These are phyloP conservation scores for Penicillium sclerotiorum DNA, from an alignment of 2,329 filamentous ascomycete species.

Conservation along the genomic window DNA sequence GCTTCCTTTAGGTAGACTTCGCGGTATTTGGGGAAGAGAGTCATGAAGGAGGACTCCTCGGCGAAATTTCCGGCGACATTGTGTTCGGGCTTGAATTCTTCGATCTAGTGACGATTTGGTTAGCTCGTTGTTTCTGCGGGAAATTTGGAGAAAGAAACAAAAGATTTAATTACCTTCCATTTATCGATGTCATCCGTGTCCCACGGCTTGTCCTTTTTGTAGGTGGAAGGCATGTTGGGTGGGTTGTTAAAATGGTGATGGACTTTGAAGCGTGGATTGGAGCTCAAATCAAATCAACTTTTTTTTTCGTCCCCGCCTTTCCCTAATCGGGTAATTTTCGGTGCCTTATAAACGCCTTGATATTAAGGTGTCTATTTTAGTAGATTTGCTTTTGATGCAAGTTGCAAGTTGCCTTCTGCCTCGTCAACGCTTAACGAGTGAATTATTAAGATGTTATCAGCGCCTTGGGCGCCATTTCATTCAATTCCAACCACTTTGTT, in stretches of 20 bases:
- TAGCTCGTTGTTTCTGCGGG: slow-evolving; percentile 7
- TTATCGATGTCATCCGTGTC: slow-evolving; percentile 97
- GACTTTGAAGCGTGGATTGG: neutral
- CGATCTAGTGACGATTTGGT: slow-evolving; percentile 56
- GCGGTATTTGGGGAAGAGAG: slow-evolving; percentile 91
- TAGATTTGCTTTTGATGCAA: neutral
- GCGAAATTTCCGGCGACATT: slow-evolving; percentile 83
- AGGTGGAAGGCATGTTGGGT: slow-evolving; percentile 75
- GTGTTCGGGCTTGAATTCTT: slow-evolving; percentile 81
- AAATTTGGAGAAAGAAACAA: neutral
- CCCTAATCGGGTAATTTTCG: slow-evolving; percentile 13
- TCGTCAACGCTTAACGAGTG: neutral
- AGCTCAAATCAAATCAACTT: slow-evolving; percentile 30
- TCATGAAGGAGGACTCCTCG: slow-evolving; percentile 86
- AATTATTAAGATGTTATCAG: neutral
- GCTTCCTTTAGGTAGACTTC: slow-evolving; percentile 90
- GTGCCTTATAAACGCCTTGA: slow-evolving; percentile 5
- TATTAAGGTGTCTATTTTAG: neutral
- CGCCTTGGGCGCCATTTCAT: neutral
- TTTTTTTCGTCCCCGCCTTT: slow-evolving; percentile 27
- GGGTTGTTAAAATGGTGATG: slow-evolving; percentile 12
- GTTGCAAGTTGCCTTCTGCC: neutral
- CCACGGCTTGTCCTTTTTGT: slow-evolving; percentile 91
- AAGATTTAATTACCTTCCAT: slow-evolving; percentile 68
- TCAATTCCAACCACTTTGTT: neutral